A percentile compares a stretch with the other conserved stretches of the same genome.
These are phyloP conservation scores for Turnera subulata DNA, from an alignment of 345 rosid genomes.

Conservation along the genomic window DNA sequence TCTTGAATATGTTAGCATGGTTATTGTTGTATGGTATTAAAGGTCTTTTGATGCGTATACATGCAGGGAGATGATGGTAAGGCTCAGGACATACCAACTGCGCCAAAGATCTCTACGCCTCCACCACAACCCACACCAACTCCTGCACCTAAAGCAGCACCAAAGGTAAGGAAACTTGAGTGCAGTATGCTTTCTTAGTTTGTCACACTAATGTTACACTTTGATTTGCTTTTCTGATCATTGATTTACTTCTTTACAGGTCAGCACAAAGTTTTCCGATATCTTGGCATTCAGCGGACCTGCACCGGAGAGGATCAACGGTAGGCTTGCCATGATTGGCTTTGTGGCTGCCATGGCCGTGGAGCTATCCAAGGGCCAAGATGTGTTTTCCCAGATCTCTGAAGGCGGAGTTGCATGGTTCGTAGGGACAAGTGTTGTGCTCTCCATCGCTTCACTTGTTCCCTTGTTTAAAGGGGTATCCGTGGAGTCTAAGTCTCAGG, in stretches of 20 bases:
- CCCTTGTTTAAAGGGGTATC: slow-evolving; percentile 58
- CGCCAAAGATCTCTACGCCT: neutral
- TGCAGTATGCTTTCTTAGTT: too few relatives aligned
- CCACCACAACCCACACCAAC: neutral
- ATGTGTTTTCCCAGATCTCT: slow-evolving; percentile 54
- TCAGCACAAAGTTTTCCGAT: slow-evolving; percentile 54
- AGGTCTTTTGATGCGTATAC: too few relatives aligned
- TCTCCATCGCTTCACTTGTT: slow-evolving; percentile 60
- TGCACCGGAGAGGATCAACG: slow-evolving; percentile 89
- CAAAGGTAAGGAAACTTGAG: neutral
- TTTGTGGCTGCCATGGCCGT: slow-evolving; percentile 67
- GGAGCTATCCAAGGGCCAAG: slow-evolving; percentile 63
- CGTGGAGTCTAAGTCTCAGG: slow-evolving; percentile 46
- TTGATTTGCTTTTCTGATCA: too few relatives aligned
- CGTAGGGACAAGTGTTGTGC: slow-evolving; percentile 44
- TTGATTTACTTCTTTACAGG: slow-evolving; percentile 24
- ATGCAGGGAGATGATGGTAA: neutral
- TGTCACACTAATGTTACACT: too few relatives aligned
- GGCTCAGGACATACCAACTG: neutral
- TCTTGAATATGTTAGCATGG: too few relatives aligned
- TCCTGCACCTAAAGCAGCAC: slow-evolving; percentile 4
- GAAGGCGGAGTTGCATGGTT: slow-evolving; percentile 63
- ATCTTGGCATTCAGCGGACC: slow-evolving; percentile 76
- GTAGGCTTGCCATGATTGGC: slow-evolving; percentile 84
- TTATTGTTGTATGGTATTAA: too few relatives aligned